Conservation (phyloP, 2,329 filamentous ascomycete species). For the Sarocladium kiliense region DNA sequence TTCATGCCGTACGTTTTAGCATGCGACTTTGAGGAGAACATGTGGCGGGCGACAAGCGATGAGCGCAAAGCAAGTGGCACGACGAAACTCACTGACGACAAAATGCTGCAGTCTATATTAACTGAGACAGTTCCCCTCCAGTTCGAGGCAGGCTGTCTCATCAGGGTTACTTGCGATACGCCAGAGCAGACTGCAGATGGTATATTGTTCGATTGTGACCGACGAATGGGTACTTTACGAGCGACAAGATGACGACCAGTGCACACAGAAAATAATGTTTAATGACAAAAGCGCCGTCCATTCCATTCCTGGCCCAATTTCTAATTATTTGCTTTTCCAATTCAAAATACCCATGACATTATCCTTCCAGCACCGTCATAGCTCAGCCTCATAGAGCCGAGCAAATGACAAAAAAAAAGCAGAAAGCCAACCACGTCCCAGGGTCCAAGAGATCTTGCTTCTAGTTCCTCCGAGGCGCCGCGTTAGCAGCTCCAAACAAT, state of each 20-base stretch:
- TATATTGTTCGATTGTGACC: neutral
- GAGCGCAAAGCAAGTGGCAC: neutral
- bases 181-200: neutral
- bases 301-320: neutral
- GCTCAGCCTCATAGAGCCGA: neutral
- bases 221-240: neutral
- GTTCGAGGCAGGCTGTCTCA: neutral
- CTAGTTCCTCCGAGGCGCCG: neutral
- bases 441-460: neutral
- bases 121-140: neutral
- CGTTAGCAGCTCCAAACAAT: constrained; percentile 20
- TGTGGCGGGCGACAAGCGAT: neutral
- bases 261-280: neutral
- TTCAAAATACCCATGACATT: neutral
- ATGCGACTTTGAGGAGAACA: neutral
- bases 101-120: neutral
- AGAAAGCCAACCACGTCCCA: neutral
- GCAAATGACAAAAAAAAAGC: neutral
- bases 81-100: constrained; percentile 3
- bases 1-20: neutral
- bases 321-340: neutral
- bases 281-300: neutral
- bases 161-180: neutral
- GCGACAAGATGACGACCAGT: neutral
- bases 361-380: neutral